phyloP scores from a whole-genome alignment of 768 basidiomycete genomes.

The Gymnopilus dilepis region DNA sequence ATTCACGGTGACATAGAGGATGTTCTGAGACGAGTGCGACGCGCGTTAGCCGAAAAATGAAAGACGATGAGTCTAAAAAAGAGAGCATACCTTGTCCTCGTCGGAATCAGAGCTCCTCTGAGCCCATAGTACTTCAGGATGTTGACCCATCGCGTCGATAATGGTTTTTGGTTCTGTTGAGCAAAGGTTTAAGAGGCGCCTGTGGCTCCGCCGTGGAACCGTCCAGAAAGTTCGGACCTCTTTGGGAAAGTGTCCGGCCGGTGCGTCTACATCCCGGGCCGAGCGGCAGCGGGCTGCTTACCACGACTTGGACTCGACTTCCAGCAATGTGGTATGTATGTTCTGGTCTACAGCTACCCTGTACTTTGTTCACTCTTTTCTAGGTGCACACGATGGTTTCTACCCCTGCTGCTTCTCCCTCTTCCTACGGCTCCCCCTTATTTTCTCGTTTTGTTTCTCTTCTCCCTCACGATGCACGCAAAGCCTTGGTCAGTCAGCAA shows the following conservation, averaged over 20 bases:
- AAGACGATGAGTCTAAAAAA: constrained; percentile 11
- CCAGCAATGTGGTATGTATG: constrained; percentile 58
- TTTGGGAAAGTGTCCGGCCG: constrained; percentile 20
- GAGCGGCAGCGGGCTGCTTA: not conserved
- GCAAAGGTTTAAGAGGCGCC: constrained; percentile 27
- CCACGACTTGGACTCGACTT: constrained; percentile 4
- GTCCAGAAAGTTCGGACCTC: constrained; percentile 45
- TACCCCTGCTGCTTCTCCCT: constrained; percentile 77
- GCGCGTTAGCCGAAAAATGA: constrained; percentile 27
- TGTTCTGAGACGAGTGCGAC: constrained; percentile 59
- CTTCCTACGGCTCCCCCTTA: constrained; percentile 82
- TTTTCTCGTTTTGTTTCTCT: constrained; percentile 77
- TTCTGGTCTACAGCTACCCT: not conserved
- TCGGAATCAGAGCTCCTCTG: constrained; percentile 79
- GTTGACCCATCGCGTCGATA: constrained; percentile 48
- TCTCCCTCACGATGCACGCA: constrained; percentile 80
- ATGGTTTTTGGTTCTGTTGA: constrained; percentile 14
- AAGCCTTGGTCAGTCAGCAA: constrained; percentile 72
- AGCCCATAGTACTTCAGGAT: constrained; percentile 95
- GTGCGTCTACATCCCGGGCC: constrained; percentile 12
- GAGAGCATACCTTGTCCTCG: constrained; percentile 64
- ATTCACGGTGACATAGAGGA: constrained; percentile 86
- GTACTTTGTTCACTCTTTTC: constrained; percentile 2
- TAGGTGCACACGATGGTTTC: constrained; percentile 89
- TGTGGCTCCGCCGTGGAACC: constrained; percentile 38